Percentiles rank a stretch among this genome's conserved stretches.
These are phyloP conservation scores for Serendipita sp. DNA, from an alignment of 768 basidiomycete species.

Conservation along the genomic window DNA sequence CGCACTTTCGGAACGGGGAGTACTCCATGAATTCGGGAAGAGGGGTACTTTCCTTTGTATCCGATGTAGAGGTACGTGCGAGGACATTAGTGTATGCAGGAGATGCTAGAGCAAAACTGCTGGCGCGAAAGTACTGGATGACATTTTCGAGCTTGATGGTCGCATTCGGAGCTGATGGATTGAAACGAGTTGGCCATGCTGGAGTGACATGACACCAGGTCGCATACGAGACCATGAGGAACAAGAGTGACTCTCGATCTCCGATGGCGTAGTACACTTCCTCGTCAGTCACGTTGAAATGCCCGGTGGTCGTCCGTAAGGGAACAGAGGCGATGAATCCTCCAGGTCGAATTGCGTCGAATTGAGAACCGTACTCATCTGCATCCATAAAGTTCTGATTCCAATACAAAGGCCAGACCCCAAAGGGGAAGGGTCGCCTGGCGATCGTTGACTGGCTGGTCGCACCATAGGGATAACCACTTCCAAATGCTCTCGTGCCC, in stretches of 20 bases:
- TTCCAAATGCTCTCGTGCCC: not conserved
- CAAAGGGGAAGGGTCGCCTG: not conserved
- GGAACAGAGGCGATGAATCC: not conserved
- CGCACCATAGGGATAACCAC: not conserved
- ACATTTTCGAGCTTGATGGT: not conserved
- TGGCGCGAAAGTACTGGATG: slow-evolving; percentile 12
- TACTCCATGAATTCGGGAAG: not conserved
- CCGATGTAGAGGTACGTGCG: not conserved
- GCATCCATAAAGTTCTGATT: not conserved
- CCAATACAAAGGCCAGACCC: slow-evolving; percentile 3
- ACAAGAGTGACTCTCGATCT: not conserved
- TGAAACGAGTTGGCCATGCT: not conserved
- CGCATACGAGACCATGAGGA: not conserved
- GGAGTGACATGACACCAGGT: not conserved
- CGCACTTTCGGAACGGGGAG: not conserved
- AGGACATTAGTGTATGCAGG: slow-evolving; percentile 10
- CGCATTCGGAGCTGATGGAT: not conserved
- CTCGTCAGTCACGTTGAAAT: not conserved
- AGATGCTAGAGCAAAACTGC: slow-evolving; percentile 8
- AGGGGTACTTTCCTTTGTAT: not conserved
- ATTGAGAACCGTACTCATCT: not conserved
- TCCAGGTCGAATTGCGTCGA: not conserved
- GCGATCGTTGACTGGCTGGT: not conserved
- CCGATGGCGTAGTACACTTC: slow-evolving; percentile 4
- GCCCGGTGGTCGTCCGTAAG: not conserved